Percentiles rank a stretch among this genome's conserved stretches.
These are phyloP conservation scores for Asclepias syriaca DNA, from an alignment of 257 asterid species.

Conservation along the genomic window DNA sequence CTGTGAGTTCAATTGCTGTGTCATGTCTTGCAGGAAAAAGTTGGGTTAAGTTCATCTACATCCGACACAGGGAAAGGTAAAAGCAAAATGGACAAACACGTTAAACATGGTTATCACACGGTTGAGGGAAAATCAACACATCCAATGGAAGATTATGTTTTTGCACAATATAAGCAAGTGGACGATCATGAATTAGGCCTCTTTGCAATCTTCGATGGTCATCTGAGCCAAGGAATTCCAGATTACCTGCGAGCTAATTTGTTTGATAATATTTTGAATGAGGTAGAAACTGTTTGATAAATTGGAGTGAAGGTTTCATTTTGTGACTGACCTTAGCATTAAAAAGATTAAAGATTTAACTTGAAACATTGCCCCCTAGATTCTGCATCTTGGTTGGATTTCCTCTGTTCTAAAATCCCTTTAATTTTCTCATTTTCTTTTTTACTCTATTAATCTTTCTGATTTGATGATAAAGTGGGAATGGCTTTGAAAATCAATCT, in stretches of 20 bases:
- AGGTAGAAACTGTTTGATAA: slow-evolving; percentile 35
- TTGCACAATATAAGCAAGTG: slow-evolving; percentile 72
- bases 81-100: slow-evolving; percentile 69
- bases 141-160: slow-evolving; percentile 82
- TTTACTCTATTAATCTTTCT: neutral
- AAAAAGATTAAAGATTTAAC: neutral
- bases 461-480: neutral
- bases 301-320: neutral
- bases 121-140: slow-evolving; percentile 76
- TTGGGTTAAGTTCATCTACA: slow-evolving; percentile 39
- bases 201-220: slow-evolving; percentile 90
- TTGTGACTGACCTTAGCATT: neutral
- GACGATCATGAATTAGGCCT: slow-evolving; percentile 70
- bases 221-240: slow-evolving; percentile 72
- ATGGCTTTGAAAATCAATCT: neutral
- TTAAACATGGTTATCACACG: slow-evolving; percentile 76
- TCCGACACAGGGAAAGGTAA: slow-evolving; percentile 72
- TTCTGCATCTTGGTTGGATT: neutral
- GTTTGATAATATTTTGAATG: slow-evolving; percentile 66
- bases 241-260: slow-evolving; percentile 68
- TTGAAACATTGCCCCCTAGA: neutral
- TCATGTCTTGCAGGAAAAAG: slow-evolving; percentile 53
- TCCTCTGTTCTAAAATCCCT: neutral
- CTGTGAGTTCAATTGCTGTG: neutral
- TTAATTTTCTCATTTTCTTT: neutral